phyloP scores from a whole-genome alignment of 352 stramenopile species.

The Globisporangium emineosum region DNA sequence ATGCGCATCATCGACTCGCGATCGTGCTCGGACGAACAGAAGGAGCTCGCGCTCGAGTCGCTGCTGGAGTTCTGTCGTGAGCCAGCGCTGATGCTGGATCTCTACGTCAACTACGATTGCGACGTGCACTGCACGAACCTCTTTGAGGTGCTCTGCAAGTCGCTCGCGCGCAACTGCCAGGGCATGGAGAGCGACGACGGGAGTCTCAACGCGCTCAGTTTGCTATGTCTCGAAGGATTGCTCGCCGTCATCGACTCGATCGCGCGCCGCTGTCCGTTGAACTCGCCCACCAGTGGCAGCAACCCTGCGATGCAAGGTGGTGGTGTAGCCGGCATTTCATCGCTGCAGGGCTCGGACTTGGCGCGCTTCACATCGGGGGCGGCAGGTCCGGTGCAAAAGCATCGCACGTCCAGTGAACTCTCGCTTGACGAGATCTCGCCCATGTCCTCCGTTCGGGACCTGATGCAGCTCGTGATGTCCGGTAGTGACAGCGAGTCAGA shows the following conservation, averaged over 20 bases:
- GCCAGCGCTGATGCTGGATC: conserved; percentile 95
- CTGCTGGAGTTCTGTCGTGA: conserved; percentile 98
- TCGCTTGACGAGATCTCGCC: conserved; percentile 80
- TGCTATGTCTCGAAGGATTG: conserved; percentile 79
- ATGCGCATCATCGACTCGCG: conserved; percentile 91
- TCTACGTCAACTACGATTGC: conserved; percentile 99
- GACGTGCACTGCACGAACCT: conserved; percentile 98
- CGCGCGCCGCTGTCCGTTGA: conserved; percentile 77
- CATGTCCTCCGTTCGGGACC: conserved; percentile 75
- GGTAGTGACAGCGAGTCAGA: conserved; percentile 76
- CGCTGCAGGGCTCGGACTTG: conserved; percentile 63
- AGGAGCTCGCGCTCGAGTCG: conserved; percentile 89
- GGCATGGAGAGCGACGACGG: conserved; percentile 61
- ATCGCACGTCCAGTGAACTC: conserved; percentile 34
- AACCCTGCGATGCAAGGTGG: conserved; percentile 9
- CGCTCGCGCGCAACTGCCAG: conserved; percentile 87
- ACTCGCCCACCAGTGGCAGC: conserved; percentile 16
- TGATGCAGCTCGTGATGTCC: conserved; percentile 84
- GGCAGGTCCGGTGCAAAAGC: conserved; percentile 15
- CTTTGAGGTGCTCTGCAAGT: conserved; percentile 96
- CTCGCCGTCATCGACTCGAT: conserved; percentile 95
- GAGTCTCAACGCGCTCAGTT: conserved; percentile 60
- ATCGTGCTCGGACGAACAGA: conserved; percentile 82
- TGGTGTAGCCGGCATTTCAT: conserved; percentile 28
- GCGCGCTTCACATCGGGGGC: conserved; percentile 54